Evolutionary conservation across 2,329 filamentous ascomycete genomes (phyloP), one percentile per base, ranked within the genome.

Genomic region (Cladosporium sp.): DNA sequence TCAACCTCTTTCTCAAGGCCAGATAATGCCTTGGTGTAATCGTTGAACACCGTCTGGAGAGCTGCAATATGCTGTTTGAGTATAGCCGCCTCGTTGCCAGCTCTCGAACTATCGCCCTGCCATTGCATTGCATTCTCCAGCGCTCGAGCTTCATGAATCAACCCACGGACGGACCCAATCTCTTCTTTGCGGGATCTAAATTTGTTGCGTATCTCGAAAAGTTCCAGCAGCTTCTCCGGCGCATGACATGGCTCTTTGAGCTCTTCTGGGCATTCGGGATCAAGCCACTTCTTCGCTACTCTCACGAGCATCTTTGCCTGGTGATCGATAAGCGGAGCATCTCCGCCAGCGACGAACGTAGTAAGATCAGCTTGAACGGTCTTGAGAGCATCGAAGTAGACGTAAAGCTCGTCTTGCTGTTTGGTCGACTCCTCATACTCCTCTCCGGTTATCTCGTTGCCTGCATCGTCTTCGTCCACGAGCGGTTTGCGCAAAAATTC

Each of bases 341-440:
- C 76, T 53, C 89, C 79, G 0, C 92, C 92, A 1, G 85, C 86
- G 13, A 96, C 75, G 22, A 84, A 82, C 56, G 86, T 82, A 56
- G 86, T 82, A 11, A 92, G 83, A 68, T 97, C 91, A 6, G 88
- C 85, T 51, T 93, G 80, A 42, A 86, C 77, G 0, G 86, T 82
- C 53, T 89, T 80, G 22, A 96, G 74, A 7, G 82, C 84, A 64
- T 90, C 84, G 52, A 95, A 86, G 62, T 95, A 95, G 6, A 88
- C 88, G 68, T 92, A 88, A 37, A 96, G 80, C 64, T 95, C 84
- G 54, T 96, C 92, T 69, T 97, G 92, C 40, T 85, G 80, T 65
- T 88, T 88, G 0, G 90, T 89, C 0, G 92, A 95, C 27, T 88
- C 82, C 58, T 89, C 87, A 56, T 96, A 93, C 65, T 97, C 93